Conservation (phyloP, 768 basidiomycete species). For the Boletus speciosus region DNA sequence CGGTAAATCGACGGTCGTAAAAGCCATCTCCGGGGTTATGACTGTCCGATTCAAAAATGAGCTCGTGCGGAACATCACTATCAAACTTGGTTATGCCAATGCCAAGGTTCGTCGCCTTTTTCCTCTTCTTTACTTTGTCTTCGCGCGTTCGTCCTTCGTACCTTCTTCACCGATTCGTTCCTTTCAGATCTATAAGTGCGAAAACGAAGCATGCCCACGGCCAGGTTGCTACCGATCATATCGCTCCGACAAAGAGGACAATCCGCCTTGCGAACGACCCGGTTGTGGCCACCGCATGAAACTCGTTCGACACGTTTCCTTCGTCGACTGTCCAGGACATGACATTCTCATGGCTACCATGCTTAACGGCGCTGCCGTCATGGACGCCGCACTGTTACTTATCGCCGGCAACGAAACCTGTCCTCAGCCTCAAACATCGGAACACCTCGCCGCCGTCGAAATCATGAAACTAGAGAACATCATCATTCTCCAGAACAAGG, state of each 20-base stretch:
- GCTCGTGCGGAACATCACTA: constrained; percentile 97
- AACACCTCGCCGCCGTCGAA: constrained; percentile 97
- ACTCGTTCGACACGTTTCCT: constrained; percentile 93
- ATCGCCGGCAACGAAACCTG: constrained; percentile 98
- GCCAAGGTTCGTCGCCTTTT: constrained; percentile 69
- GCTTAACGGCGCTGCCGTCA: constrained; percentile 99
- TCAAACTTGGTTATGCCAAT: constrained; percentile 98
- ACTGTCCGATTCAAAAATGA: constrained; percentile 99
- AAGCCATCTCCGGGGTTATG: constrained; percentile 97
- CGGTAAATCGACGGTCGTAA: constrained; percentile 94
- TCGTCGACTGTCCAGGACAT: constrained; percentile 97
- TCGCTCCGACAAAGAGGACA: constrained; percentile 89
- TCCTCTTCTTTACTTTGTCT: not conserved
- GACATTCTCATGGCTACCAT: constrained; percentile 99
- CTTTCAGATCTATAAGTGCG: constrained; percentile 92
- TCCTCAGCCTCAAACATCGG: constrained; percentile 97
- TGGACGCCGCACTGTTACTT: constrained; percentile 96
- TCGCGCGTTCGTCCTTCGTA: not conserved
- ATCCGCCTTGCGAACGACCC: constrained; percentile 89
- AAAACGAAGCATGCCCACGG: constrained; percentile 87
- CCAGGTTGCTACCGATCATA: constrained; percentile 95
- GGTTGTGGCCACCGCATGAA: constrained; percentile 90
- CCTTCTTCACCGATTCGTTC: constrained; percentile 3
- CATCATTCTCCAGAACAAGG: constrained; percentile 98
- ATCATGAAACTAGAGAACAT: constrained; percentile 99